Conservation (phyloP, 1,284 basidiomycete genomes). For the Rhodotorula sp. region DNA sequence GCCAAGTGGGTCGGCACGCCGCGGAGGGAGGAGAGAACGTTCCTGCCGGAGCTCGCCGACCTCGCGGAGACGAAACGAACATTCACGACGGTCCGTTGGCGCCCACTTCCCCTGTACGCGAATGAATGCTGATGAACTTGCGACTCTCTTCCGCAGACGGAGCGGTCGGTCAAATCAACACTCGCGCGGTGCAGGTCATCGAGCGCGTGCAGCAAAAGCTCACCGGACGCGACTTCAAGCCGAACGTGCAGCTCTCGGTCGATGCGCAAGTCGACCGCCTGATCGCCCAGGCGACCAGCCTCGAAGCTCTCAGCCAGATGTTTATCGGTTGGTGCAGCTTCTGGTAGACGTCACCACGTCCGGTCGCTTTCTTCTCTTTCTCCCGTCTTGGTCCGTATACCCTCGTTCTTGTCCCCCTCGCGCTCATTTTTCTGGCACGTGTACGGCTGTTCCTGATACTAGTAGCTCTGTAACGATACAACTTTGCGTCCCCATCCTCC, state of each 20-base stretch:
- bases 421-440: not conserved
- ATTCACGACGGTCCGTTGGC: slow-evolving; percentile 39
- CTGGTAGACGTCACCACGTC: not conserved
- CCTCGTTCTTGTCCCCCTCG: not conserved
- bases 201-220: slow-evolving; percentile 91
- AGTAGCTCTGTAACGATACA: too few species aligned
- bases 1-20: slow-evolving; percentile 41
- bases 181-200: slow-evolving; percentile 83
- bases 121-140: not conserved
- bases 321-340: slow-evolving; percentile 78
- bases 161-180: slow-evolving; percentile 77
- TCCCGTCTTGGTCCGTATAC: not conserved
- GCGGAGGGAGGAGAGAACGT: slow-evolving; percentile 48
- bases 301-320: slow-evolving; percentile 92
- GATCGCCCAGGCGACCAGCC: slow-evolving; percentile 82
- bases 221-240: slow-evolving; percentile 90
- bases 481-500: not conserved
- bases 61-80: slow-evolving; percentile 45
- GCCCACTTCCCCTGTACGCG: not conserved
- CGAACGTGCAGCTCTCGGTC: slow-evolving; percentile 69
- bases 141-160: slow-evolving; percentile 52
- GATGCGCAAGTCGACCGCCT: slow-evolving; percentile 75
- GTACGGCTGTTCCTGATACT: not conserved
- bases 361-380: not conserved
- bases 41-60: slow-evolving; percentile 45